Evolutionary conservation across 2,329 filamentous ascomycete species (phyloP).

Genomic region (Cercospora janseana): DNA sequence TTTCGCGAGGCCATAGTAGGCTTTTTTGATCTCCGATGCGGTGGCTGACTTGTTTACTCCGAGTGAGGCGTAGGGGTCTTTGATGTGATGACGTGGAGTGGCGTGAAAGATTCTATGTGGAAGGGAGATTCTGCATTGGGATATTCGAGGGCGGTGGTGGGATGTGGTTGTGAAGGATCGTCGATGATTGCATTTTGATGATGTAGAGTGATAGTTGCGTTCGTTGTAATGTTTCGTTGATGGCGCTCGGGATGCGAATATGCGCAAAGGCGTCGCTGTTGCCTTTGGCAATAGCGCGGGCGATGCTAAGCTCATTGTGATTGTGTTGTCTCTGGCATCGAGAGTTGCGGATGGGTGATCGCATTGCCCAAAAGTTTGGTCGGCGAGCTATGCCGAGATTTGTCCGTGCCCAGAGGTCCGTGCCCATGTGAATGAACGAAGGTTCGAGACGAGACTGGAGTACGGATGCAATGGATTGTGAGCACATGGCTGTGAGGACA

Average conservation of each 20-base stretch:
- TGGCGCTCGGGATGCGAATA: conserved; percentile 34
- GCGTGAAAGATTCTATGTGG: conserved; percentile 55
- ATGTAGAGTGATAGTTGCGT: conserved; percentile 17
- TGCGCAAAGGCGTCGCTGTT: conserved; percentile 36
- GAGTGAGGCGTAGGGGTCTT: conserved; percentile 84
- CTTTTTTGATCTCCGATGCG: conserved; percentile 89
- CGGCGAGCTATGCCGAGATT: conserved; percentile 3
- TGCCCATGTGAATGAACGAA: background rate
- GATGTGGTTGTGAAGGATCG: conserved; percentile 20
- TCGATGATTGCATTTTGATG: conserved; percentile 18
- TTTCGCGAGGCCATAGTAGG: conserved; percentile 95
- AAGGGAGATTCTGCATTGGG: conserved; percentile 20
- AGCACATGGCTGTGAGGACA: background rate
- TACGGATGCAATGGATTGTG: background rate
- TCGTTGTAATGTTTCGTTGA: conserved; percentile 22
- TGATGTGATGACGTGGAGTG: conserved; percentile 52
- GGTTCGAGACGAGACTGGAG: background rate
- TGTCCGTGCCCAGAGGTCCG: background rate
- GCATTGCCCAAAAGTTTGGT: conserved; percentile 7
- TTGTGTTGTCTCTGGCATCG: background rate
- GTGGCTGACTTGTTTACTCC: conserved; percentile 82
- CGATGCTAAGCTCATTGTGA: conserved; percentile 39
- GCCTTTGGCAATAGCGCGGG: conserved; percentile 38
- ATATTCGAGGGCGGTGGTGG: conserved; percentile 21
- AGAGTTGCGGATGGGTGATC: background rate